Percentiles rank a stretch among this genome's conserved stretches.
Conservation (phyloP, 345 rosid genomes). For the Corymbia maculata region DNA sequence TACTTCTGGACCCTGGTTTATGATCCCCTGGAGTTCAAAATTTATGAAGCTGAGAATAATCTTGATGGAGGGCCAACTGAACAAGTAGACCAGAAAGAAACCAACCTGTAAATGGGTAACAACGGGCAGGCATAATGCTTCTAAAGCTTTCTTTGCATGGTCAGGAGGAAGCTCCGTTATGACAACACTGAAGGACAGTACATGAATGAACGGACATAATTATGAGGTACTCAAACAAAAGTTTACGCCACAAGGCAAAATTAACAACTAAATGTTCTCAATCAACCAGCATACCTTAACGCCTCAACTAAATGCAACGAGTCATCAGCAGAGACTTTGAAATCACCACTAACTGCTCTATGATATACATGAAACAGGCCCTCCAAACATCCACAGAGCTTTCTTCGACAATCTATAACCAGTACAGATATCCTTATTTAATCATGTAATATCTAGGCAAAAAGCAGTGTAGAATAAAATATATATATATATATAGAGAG, state of each 20-base stretch:
- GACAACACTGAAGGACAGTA: constrained; percentile 68
- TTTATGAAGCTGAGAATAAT: constrained; percentile 4
- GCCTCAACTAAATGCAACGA: constrained; percentile 93
- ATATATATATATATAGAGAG: neutral
- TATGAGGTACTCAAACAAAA: constrained; percentile 1
- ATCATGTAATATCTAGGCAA: neutral
- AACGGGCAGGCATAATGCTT: constrained; percentile 72
- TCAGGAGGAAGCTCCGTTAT: constrained; percentile 89
- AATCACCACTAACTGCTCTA: constrained; percentile 70
- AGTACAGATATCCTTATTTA: neutral
- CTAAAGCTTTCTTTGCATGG: constrained; percentile 78
- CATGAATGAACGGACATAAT: neutral
- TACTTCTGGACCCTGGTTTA: constrained; percentile 64
- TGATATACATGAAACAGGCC: constrained; percentile 75
- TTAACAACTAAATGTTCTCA: neutral
- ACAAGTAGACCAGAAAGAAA: neutral
- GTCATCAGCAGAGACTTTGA: constrained; percentile 89
- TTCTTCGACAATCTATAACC: constrained; percentile 76
- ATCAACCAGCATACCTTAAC: constrained; percentile 44
- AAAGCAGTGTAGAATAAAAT: neutral
- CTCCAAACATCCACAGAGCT: constrained; percentile 74
- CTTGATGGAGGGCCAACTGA: neutral
- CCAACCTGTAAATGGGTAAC: constrained; percentile 83
- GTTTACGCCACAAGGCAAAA: neutral
- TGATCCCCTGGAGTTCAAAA: constrained; percentile 45